phyloP scores from a whole-genome alignment of 331 rosid species.

The Acacia concinna region DNA sequence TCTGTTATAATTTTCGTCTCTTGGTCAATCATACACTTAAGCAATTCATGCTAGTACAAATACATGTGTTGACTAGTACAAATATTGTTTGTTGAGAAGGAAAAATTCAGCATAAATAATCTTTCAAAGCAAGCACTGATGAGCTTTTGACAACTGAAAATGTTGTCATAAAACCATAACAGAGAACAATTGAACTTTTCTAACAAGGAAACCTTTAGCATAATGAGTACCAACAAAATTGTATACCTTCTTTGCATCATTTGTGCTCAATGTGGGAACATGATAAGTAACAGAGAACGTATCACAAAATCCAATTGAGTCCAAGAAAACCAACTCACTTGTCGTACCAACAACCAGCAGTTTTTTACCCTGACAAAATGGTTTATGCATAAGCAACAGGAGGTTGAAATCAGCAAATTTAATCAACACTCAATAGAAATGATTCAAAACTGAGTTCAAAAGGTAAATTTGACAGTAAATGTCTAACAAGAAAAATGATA shows the following conservation, averaged over 20 bases:
- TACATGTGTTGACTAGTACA: not conserved
- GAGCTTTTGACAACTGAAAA: slow-evolving; percentile 17
- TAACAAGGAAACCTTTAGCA: not conserved
- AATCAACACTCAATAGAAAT: not conserved
- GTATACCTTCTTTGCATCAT: slow-evolving; percentile 79
- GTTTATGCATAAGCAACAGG: not conserved
- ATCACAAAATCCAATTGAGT: slow-evolving; percentile 72
- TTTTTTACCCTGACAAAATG: slow-evolving; percentile 73
- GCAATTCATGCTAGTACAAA: not conserved
- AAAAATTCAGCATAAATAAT: not conserved
- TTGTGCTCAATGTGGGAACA: slow-evolving; percentile 65
- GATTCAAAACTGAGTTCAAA: not conserved
- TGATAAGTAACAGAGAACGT: slow-evolving; percentile 76
- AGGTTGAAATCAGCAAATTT: not conserved
- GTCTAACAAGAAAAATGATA: not conserved
- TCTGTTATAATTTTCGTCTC: not conserved
- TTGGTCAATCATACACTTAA: not conserved
- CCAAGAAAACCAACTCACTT: slow-evolving; percentile 80
- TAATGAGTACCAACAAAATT: slow-evolving; percentile 22
- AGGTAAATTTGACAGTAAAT: not conserved
- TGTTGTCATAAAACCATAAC: not conserved
- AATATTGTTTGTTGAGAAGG: not conserved
- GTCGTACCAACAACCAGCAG: slow-evolving; percentile 91
- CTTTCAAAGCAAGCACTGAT: not conserved
- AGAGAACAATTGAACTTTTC: not conserved